Evolutionary conservation across 306 rosid genomes (phyloP).

Genomic region (Abrus pulchellus): DNA sequence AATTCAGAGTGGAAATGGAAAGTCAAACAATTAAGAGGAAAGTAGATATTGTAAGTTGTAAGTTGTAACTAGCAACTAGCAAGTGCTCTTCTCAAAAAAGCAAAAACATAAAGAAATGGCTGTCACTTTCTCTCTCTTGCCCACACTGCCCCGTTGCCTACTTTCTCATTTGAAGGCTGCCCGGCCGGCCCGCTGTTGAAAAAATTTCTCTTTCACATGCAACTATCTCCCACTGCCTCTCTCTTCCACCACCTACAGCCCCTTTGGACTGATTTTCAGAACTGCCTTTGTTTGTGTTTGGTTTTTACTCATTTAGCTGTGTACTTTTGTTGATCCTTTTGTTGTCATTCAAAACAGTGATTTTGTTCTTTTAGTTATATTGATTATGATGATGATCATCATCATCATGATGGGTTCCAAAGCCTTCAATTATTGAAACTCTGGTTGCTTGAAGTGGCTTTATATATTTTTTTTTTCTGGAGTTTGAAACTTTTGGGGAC

Average conservation of each 20-base stretch:
- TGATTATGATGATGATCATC: slow-evolving; percentile 12
- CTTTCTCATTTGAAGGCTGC: slow-evolving; percentile 49
- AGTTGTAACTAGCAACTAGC: slow-evolving; percentile 25
- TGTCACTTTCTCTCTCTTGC: slow-evolving; percentile 65
- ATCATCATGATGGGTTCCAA: slow-evolving; percentile 24
- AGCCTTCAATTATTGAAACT: slow-evolving; percentile 51
- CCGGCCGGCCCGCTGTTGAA: slow-evolving; percentile 58
- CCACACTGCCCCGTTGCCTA: slow-evolving; percentile 48
- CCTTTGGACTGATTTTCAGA: slow-evolving; percentile 53
- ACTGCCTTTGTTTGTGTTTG: slow-evolving; percentile 19
- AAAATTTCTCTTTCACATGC: slow-evolving; percentile 57
- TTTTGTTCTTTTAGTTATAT: slow-evolving; percentile 35
- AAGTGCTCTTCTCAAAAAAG: slow-evolving; percentile 48
- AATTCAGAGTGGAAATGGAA: slow-evolving; percentile 38
- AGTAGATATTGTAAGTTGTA: slow-evolving; percentile 39
- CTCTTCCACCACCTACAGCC: slow-evolving; percentile 45
- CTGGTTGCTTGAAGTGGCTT: slow-evolving; percentile 38
- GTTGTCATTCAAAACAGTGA: slow-evolving; percentile 2
- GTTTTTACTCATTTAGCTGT: neutral
- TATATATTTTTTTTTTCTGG: neutral
- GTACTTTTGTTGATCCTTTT: slow-evolving; percentile 47
- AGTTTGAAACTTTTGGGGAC: slow-evolving; percentile 41
- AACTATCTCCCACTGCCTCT: slow-evolving; percentile 50
- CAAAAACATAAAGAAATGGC: slow-evolving; percentile 50
- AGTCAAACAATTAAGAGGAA: slow-evolving; percentile 58